A percentile compares a stretch with the other conserved stretches of the same genome.
These are phyloP conservation scores for Aureobasidium lini DNA, from an alignment of 2,329 filamentous ascomycete species.

Conservation along the genomic window DNA sequence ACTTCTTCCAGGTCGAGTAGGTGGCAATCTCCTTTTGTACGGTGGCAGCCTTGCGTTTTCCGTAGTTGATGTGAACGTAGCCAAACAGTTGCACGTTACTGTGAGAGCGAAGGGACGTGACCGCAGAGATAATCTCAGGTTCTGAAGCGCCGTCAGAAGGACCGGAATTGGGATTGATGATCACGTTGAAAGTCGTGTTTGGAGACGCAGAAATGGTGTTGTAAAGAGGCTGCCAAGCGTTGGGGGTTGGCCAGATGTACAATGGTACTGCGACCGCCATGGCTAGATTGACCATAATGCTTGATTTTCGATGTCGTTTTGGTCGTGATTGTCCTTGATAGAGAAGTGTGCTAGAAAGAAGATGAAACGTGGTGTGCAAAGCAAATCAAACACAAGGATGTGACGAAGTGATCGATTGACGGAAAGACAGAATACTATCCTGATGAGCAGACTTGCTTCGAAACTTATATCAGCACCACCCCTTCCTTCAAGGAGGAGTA, in stretches of 20 bases:
- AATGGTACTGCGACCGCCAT: conserved; percentile 14
- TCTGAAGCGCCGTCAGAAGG: conserved; percentile 18
- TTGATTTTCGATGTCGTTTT: neutral
- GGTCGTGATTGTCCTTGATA: neutral
- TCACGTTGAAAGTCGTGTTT: conserved; percentile 23
- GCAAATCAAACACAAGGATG: neutral
- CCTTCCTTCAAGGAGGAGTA: neutral
- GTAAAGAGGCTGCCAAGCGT: conserved; percentile 16
- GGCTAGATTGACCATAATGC: conserved; percentile 14
- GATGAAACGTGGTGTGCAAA: neutral
- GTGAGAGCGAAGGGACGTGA: conserved; percentile 22
- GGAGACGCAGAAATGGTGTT: conserved; percentile 19
- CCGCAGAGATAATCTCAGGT: conserved; percentile 21
- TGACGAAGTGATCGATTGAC: neutral
- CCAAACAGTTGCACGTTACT: conserved; percentile 23
- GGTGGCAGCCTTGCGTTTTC: conserved; percentile 17
- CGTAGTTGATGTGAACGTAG: conserved; percentile 23
- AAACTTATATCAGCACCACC: neutral
- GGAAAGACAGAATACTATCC: neutral
- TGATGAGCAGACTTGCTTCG: neutral
- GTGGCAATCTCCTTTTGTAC: conserved; percentile 20
- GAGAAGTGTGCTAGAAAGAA: neutral
- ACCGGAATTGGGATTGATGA: conserved; percentile 25
- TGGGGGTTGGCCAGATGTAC: conserved; percentile 16
- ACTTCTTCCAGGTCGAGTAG: conserved; percentile 22